A percentile compares a stretch with the other conserved stretches of the same genome.
phyloP scores from a whole-genome alignment of 2,329 filamentous ascomycete genomes.

The Metarhizium brunneum region DNA sequence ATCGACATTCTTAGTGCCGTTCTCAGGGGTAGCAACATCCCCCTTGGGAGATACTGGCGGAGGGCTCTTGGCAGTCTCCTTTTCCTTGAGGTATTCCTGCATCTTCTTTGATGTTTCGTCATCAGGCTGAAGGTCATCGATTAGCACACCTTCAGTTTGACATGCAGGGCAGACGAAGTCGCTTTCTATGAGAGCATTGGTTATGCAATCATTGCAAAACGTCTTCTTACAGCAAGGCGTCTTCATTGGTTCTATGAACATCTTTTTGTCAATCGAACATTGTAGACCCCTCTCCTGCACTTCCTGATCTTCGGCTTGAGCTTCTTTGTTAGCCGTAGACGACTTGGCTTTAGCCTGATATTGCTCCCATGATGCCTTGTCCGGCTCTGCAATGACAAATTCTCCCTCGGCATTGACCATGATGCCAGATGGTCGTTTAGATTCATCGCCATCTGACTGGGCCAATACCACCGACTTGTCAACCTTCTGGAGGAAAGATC shows the following conservation, averaged over 20 bases:
- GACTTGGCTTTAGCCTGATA: constrained; percentile 93
- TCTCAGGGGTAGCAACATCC: constrained; percentile 33
- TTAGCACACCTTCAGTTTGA: constrained; percentile 79
- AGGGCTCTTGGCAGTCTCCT: constrained; percentile 39
- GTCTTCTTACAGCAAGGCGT: constrained; percentile 97
- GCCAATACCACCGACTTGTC: constrained; percentile 76
- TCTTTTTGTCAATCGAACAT: constrained; percentile 92
- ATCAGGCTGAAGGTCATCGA: constrained; percentile 83
- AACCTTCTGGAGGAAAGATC: constrained; percentile 89
- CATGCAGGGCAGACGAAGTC: constrained; percentile 94
- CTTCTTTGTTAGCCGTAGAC: constrained; percentile 71
- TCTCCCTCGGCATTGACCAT: constrained; percentile 98
- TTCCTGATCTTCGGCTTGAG: constrained; percentile 72
- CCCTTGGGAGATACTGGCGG: constrained; percentile 21
- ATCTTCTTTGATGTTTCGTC: constrained; percentile 71
- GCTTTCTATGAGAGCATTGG: constrained; percentile 95
- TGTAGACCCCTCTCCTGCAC: constrained; percentile 80
- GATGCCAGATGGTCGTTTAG: constrained; percentile 77
- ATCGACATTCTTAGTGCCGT: constrained; percentile 22
- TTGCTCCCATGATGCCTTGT: constrained; percentile 93
- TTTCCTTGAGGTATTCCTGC: constrained; percentile 59
- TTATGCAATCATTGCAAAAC: constrained; percentile 99
- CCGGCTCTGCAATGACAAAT: constrained; percentile 91
- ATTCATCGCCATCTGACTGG: constrained; percentile 68
- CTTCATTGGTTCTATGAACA: constrained; percentile 98